These are phyloP conservation scores for Tillandsia leiboldiana DNA, from an alignment of 176 grass and related monocot species.

Conservation along the genomic window DNA sequence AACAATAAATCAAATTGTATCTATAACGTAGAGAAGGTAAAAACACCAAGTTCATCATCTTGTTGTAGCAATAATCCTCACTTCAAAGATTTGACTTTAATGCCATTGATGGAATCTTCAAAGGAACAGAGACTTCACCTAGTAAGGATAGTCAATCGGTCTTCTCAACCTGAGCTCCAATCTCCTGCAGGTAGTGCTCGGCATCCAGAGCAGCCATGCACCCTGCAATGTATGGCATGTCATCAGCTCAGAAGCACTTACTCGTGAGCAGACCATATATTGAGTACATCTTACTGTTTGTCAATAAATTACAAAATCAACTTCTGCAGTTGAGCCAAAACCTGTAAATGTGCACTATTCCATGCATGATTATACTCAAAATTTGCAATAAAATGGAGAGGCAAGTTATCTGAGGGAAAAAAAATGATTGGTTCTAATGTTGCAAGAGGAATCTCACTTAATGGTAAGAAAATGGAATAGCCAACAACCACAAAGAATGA, in stretches of 20 bases:
- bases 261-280: background rate
- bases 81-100: constrained; percentile 31
- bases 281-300: background rate
- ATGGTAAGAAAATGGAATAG: no score
- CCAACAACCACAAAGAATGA: no score
- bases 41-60: no score
- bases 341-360: background rate
- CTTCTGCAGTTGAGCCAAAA: background rate
- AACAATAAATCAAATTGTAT: no score
- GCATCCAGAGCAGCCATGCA: constrained; percentile 99
- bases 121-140: background rate
- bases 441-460: no score
- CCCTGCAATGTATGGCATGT: constrained; percentile 25
- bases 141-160: constrained; percentile 43
- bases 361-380: no score
- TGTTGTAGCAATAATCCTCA: no score
- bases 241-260: background rate
- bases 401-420: no score
- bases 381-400: no score
- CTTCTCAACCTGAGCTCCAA: constrained; percentile 68
- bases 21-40: no score
- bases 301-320: no score
- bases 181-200: constrained; percentile 84
- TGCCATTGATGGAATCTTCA: background rate
- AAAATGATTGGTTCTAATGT: no score